Conservation (phyloP, 2,329 filamentous ascomycete genomes). For the Chalaropsis ovoidea region DNA sequence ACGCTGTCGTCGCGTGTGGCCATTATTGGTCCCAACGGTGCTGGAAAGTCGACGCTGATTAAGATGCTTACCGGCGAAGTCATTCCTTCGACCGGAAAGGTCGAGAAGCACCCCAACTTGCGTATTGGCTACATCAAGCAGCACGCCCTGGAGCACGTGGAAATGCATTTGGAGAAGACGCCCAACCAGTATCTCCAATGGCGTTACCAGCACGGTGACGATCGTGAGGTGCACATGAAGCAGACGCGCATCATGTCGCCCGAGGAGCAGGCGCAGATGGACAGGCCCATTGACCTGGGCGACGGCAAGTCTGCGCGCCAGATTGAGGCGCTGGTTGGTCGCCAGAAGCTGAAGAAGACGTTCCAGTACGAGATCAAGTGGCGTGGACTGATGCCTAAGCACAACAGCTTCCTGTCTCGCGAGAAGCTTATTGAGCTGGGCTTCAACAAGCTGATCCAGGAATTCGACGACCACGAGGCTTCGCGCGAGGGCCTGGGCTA, state of each 20-base stretch:
- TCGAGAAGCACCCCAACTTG: slow-evolving; percentile 97
- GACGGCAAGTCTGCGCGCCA: slow-evolving; percentile 70
- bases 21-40: slow-evolving; percentile 95
- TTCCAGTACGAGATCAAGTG: slow-evolving; percentile 99
- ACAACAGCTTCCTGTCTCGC: slow-evolving; percentile 85
- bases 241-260: slow-evolving; percentile 84
- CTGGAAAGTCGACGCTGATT: slow-evolving; percentile 95
- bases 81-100: slow-evolving; percentile 70
- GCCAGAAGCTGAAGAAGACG: slow-evolving; percentile 97
- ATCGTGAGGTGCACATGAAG: slow-evolving; percentile 95
- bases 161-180: slow-evolving; percentile 99
- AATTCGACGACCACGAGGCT: slow-evolving; percentile 97
- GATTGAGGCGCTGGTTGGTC: slow-evolving; percentile 82
- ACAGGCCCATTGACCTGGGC: slow-evolving; percentile 73
- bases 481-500: slow-evolving; percentile 97
- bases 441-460: slow-evolving; percentile 88
- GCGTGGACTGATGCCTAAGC: slow-evolving; percentile 76
- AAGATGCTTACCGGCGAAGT: slow-evolving; percentile 92
- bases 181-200: slow-evolving; percentile 98
- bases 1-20: slow-evolving; percentile 84
- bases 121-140: slow-evolving; percentile 99
- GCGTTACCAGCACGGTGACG: slow-evolving; percentile 94
- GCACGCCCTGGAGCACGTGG: slow-evolving; percentile 95
- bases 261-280: slow-evolving; percentile 81
- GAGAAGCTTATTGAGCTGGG: slow-evolving; percentile 80